A percentile compares a stretch with the other conserved stretches of the same genome.
These are phyloP conservation scores for Rhodotorula sp. DNA, from an alignment of 1,284 basidiomycete genomes.

Conservation along the genomic window DNA sequence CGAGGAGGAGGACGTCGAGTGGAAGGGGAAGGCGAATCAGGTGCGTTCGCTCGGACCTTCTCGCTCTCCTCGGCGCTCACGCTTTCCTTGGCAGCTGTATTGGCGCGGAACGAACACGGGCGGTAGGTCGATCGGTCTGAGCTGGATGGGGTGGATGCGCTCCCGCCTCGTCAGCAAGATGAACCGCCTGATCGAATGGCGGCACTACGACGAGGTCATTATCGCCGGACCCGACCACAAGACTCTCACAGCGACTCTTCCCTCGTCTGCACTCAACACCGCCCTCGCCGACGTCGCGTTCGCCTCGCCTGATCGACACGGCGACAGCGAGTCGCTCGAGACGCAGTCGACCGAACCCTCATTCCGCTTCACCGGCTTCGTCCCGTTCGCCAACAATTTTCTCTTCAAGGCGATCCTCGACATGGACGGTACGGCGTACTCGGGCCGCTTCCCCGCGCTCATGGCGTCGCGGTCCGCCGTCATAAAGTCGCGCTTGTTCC, in stretches of 20 bases:
- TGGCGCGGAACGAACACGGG: constrained; percentile 36
- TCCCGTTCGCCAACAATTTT: constrained; percentile 25
- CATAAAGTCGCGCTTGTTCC: constrained; percentile 18
- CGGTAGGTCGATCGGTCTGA: constrained; percentile 15
- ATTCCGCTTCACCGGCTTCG: constrained; percentile 21
- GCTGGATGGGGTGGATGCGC: constrained; percentile 30
- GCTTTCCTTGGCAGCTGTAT: constrained; percentile 6
- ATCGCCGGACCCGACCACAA: constrained; percentile 7
- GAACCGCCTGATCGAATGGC: constrained; percentile 27
- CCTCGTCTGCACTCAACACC: constrained; percentile 4
- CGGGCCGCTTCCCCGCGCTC: constrained; percentile 28
- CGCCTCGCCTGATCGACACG: constrained; percentile 16
- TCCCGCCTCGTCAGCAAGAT: constrained; percentile 20
- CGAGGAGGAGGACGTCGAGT: constrained; percentile 15
- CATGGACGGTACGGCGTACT: constrained; percentile 35
- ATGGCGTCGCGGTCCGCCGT: constrained; percentile 19
- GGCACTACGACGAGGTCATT: constrained; percentile 12
- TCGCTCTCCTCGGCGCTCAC: not conserved
- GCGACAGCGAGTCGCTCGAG: constrained; percentile 11
- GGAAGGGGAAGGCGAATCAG: constrained; percentile 24
- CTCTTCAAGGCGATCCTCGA: constrained; percentile 24
- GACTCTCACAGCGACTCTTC: not conserved
- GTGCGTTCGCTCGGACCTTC: not conserved
- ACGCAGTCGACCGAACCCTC: constrained; percentile 26
- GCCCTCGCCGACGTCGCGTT: constrained; percentile 31